Conservation (phyloP, 176 grass and related monocot species). For the Oryza brachyantha region DNA sequence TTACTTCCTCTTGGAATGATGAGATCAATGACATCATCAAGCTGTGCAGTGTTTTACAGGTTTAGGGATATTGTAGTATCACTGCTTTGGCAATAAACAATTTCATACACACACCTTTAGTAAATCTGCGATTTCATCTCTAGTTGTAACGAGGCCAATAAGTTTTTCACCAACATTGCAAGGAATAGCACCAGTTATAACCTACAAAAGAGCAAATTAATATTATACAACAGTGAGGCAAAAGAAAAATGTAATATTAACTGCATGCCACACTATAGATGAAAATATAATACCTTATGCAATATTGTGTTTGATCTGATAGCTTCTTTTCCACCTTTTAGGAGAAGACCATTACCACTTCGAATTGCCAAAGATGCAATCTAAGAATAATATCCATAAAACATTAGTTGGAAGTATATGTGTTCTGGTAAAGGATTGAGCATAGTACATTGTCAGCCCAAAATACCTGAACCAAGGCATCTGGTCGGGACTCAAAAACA, state of each 20-base stretch:
- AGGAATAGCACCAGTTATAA: slow-evolving; percentile 86
- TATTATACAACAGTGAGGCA: slow-evolving; percentile 1
- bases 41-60: slow-evolving; percentile 50
- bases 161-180: slow-evolving; percentile 67
- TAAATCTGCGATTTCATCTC: slow-evolving; percentile 92
- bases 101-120: slow-evolving; percentile 59
- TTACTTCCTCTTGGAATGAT: slow-evolving; percentile 99
- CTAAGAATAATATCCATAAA: slow-evolving; percentile 30
- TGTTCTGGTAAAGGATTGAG: background rate
- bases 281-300: slow-evolving; percentile 72
- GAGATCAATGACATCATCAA: slow-evolving; percentile 98
- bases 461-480: slow-evolving; percentile 94
- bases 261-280: background rate
- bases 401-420: background rate
- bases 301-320: slow-evolving; percentile 88
- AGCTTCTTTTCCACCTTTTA: slow-evolving; percentile 99
- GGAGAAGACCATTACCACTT: slow-evolving; percentile 95
- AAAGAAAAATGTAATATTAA: slow-evolving; percentile 9
- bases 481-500: slow-evolving; percentile 93
- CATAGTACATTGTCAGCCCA: background rate
- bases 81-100: slow-evolving; percentile 16
- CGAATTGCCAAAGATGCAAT: slow-evolving; percentile 94
- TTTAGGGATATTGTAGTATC: slow-evolving; percentile 23
- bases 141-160: slow-evolving; percentile 89
- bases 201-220: slow-evolving; percentile 33